Conservation (phyloP, 768 basidiomycete genomes). For the Coprinopsis marcescibilis region DNA sequence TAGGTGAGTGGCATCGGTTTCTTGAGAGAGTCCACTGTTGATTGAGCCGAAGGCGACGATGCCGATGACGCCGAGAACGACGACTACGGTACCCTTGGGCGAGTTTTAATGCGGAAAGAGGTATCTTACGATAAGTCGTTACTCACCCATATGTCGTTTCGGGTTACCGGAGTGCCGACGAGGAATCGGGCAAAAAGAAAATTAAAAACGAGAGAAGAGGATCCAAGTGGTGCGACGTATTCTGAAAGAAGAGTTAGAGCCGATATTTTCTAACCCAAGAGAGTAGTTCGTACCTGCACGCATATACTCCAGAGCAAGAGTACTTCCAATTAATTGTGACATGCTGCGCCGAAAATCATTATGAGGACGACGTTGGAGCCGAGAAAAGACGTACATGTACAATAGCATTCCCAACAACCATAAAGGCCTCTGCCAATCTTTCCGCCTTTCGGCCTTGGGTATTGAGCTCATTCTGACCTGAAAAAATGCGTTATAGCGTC, state of each 20-base stretch:
- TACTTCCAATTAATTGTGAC: slow-evolving; percentile 83
- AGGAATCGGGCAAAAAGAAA: slow-evolving; percentile 90
- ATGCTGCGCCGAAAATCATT: slow-evolving; percentile 36
- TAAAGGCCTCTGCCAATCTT: slow-evolving; percentile 77
- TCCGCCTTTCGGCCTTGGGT: slow-evolving; percentile 68
- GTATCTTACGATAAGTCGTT: not conserved
- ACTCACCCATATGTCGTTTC: slow-evolving; percentile 73
- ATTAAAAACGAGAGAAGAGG: slow-evolving; percentile 92
- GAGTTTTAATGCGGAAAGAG: not conserved
- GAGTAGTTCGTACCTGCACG: slow-evolving; percentile 54
- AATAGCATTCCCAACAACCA: slow-evolving; percentile 91
- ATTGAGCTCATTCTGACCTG: slow-evolving; percentile 69
- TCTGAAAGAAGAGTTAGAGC: slow-evolving; percentile 36
- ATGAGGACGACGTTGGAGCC: slow-evolving; percentile 7
- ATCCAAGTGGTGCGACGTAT: slow-evolving; percentile 95
- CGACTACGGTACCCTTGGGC: slow-evolving; percentile 70
- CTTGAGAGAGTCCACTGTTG: slow-evolving; percentile 69
- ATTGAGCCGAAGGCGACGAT: slow-evolving; percentile 85
- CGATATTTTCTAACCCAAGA: not conserved
- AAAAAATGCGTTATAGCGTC: slow-evolving; percentile 3
- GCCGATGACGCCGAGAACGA: slow-evolving; percentile 80
- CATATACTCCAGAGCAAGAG: slow-evolving; percentile 83
- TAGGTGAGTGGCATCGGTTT: slow-evolving; percentile 70
- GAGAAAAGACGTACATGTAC: slow-evolving; percentile 62
- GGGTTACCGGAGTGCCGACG: slow-evolving; percentile 80